Conservation (phyloP, 805 yeast species). For the Wickerhamiella lipophila region DNA sequence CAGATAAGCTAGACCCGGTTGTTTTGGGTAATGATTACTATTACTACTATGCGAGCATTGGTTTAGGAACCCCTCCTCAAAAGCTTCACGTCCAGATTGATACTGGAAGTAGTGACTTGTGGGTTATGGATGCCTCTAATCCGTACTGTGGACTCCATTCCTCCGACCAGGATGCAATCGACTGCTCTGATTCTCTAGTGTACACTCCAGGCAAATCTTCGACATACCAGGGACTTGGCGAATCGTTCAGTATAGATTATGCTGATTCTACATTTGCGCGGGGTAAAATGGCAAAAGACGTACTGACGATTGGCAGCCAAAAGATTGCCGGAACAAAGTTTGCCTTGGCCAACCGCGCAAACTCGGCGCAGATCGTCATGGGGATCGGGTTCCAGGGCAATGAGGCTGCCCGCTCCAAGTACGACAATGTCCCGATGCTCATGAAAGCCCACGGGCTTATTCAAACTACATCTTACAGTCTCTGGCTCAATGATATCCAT, state of each 20-base stretch:
- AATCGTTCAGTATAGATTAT: conserved; percentile 23
- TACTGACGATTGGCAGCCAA: conserved; percentile 40
- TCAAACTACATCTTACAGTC: conserved; percentile 33
- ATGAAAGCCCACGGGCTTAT: conserved; percentile 33
- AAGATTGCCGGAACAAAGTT: conserved; percentile 43
- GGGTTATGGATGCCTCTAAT: conserved; percentile 43
- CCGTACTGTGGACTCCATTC: conserved; percentile 28
- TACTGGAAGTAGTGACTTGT: conserved; percentile 66
- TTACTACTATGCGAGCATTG: conserved; percentile 24
- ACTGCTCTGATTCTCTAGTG: conserved; percentile 21
- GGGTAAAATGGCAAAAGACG: conserved; percentile 57
- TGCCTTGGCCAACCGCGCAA: conserved; percentile 60
- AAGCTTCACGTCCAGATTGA: conserved; percentile 46
- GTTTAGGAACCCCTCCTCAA: conserved; percentile 48
- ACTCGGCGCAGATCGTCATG: conserved; percentile 45
- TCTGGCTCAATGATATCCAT: conserved; percentile 30
- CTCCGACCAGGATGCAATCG: not conserved
- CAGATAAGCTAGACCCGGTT: not conserved
- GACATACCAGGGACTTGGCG: conserved; percentile 16
- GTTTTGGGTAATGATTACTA: conserved; percentile 8
- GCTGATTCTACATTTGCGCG: conserved; percentile 39
- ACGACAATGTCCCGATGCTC: conserved; percentile 26
- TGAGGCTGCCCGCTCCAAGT: conserved; percentile 26
- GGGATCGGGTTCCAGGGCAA: conserved; percentile 28
- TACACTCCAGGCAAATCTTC: conserved; percentile 22